A percentile compares a stretch with the other conserved stretches of the same genome.
Conservation (phyloP, 768 basidiomycete genomes). For the Harrya chromipes region DNA sequence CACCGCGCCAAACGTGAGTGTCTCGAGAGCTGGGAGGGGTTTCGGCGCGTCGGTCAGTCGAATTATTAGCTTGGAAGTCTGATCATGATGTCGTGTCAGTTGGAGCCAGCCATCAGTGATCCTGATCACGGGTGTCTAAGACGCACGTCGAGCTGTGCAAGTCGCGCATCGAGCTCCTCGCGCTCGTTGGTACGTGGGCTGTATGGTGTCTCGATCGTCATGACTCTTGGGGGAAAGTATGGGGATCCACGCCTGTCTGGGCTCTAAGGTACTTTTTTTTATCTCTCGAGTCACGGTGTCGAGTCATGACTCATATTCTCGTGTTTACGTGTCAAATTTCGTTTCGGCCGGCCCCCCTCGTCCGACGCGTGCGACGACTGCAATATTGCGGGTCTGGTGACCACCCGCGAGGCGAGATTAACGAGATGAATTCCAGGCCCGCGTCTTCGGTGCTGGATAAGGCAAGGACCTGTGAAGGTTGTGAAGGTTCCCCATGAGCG, state of each 20-base stretch:
- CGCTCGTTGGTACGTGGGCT: neutral
- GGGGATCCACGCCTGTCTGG: neutral
- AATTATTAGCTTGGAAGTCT: constrained; percentile 58
- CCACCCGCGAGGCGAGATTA: too few species aligned
- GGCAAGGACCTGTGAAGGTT: too few species aligned
- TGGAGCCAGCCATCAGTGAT: neutral
- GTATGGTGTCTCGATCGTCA: constrained; percentile 1
- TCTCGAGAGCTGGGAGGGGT: constrained; percentile 44
- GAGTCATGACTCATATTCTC: neutral
- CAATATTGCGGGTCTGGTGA: too few species aligned
- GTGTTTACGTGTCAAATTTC: neutral
- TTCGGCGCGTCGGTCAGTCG: constrained; percentile 47
- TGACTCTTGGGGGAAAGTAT: neutral
- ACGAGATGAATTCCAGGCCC: too few species aligned
- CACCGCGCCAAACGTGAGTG: constrained; percentile 58
- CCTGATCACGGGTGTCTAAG: neutral
- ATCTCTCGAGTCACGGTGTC: neutral
- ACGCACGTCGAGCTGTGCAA: constrained; percentile 21
- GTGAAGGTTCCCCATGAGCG: too few species aligned
- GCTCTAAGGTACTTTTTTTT: neutral
- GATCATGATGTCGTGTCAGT: neutral
- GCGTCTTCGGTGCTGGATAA: too few species aligned
- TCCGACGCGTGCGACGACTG: too few species aligned
- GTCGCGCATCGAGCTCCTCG: neutral
- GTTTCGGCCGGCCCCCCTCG: too few species aligned